phyloP scores from a whole-genome alignment of 2,329 filamentous ascomycete species.

The Fusarium sp. region DNA sequence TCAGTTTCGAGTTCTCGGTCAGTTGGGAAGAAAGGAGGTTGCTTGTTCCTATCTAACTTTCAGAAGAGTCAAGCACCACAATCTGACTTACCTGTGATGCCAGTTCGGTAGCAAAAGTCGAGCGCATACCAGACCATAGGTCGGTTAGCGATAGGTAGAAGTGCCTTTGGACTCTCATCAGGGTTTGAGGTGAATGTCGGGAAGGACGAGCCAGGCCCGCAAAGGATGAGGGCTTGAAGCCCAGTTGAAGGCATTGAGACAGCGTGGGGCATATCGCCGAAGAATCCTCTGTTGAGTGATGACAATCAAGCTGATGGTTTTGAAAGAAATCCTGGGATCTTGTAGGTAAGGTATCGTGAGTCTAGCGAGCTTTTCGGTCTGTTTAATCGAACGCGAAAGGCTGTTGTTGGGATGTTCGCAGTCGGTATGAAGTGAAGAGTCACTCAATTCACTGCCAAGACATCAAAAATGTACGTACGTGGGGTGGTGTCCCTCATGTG shows the following conservation, averaged over 20 bases:
- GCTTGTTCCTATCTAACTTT: neutral
- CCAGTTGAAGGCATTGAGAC: conserved; percentile 77
- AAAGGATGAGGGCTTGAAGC: conserved; percentile 85
- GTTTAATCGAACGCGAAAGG: conserved; percentile 7
- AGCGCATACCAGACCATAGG: conserved; percentile 93
- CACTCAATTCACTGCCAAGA: conserved; percentile 44
- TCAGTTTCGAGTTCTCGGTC: conserved; percentile 35
- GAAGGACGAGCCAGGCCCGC: conserved; percentile 83
- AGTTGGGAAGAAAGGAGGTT: neutral
- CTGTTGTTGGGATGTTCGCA: conserved; percentile 35
- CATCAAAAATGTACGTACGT: conserved; percentile 43
- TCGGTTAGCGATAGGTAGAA: conserved; percentile 83
- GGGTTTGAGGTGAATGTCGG: conserved; percentile 85
- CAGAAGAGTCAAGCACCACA: conserved; percentile 4
- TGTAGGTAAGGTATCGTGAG: neutral
- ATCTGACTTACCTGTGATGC: conserved; percentile 72
- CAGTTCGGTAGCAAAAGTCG: conserved; percentile 85
- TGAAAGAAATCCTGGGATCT: neutral
- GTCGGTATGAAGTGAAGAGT: conserved; percentile 43
- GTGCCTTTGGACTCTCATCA: conserved; percentile 83
- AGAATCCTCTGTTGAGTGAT: conserved; percentile 19
- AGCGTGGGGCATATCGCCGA: conserved; percentile 75
- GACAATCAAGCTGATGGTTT: neutral
- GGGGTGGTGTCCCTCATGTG: conserved; percentile 43
- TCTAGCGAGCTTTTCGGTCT: neutral